Percentiles rank a stretch among this genome's conserved stretches.
These are phyloP conservation scores for Chaetoscypha palmicola DNA, from an alignment of 2,329 filamentous ascomycete species.

Conservation along the genomic window DNA sequence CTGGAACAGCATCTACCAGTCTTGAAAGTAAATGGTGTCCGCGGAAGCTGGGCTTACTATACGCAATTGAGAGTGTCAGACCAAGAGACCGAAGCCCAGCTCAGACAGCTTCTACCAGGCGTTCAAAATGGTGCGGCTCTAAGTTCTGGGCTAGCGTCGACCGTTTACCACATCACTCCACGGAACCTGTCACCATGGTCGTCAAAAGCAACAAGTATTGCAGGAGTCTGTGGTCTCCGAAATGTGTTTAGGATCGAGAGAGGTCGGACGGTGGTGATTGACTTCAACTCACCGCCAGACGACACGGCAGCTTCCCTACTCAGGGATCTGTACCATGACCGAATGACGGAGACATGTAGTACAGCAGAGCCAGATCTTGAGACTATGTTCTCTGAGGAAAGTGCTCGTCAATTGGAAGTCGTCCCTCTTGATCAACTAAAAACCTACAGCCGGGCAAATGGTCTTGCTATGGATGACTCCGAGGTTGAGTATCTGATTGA, in stretches of 20 bases:
- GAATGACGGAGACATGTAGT: conserved; percentile 86
- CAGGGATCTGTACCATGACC: conserved; percentile 74
- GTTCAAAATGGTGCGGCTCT: conserved; percentile 6
- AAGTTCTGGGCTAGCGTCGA: conserved; percentile 10
- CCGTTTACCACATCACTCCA: conserved; percentile 60
- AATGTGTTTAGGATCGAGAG: conserved; percentile 75
- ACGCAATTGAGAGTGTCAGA: conserved; percentile 20
- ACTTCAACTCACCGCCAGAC: conserved; percentile 44
- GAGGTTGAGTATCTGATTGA: conserved; percentile 95
- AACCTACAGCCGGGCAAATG: conserved; percentile 76
- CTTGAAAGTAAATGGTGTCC: conserved; percentile 20
- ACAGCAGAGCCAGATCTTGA: conserved; percentile 60
- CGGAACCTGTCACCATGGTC: conserved; percentile 95
- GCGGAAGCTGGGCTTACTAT: conserved; percentile 28
- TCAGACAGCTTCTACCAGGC: conserved; percentile 25
- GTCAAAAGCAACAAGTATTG: conserved; percentile 90
- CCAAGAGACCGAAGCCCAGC: conserved; percentile 8
- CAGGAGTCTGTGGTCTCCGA: conserved; percentile 80
- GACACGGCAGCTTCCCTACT: conserved; percentile 46
- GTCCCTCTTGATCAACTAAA: conserved; percentile 68
- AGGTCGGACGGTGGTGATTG: conserved; percentile 68
- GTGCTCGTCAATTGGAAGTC: conserved; percentile 58
- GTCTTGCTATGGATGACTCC: conserved; percentile 76
- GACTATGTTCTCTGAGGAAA: conserved; percentile 69
- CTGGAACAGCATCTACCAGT: not conserved